Conservation (phyloP, 2,329 filamentous ascomycete genomes). For the Polytolypa hystricis region DNA sequence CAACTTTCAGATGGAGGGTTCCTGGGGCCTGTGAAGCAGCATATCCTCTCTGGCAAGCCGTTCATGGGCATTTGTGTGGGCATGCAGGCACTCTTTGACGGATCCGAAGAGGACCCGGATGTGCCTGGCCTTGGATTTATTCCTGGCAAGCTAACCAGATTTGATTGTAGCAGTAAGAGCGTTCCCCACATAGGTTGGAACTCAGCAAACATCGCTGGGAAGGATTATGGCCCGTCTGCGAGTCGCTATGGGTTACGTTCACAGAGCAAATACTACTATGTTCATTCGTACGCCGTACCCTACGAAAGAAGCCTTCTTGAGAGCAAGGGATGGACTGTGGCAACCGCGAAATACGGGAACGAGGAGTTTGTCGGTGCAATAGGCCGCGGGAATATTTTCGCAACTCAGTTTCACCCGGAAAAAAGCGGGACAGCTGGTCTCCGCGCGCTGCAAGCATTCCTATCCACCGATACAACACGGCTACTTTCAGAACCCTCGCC, state of each 20-base stretch:
- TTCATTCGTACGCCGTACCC: conserved; percentile 82
- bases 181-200: conserved; percentile 99
- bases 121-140: conserved; percentile 68
- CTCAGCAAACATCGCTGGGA: conserved; percentile 53
- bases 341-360: conserved; percentile 73
- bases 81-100: conserved; percentile 77
- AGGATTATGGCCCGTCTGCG: conserved; percentile 31
- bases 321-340: conserved; percentile 78
- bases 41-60: conserved; percentile 84
- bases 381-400: conserved; percentile 72
- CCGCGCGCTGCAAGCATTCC: conserved; percentile 71
- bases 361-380: conserved; percentile 90
- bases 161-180: conserved; percentile 66
- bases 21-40: conserved; percentile 65
- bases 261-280: conserved; percentile 94
- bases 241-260: conserved; percentile 69
- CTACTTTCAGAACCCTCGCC: conserved; percentile 33
- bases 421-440: conserved; percentile 89
- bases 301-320: conserved; percentile 67
- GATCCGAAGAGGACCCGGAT: conserved; percentile 64
- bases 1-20: conserved; percentile 76
- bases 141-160: conserved; percentile 59
- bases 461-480: conserved; percentile 56
- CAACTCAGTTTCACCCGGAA: conserved; percentile 94
- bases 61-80: conserved; percentile 98